Evolutionary conservation across 176 grass and related monocot genomes (phyloP), one percentile per base, ranked within the genome.

Genomic region (Eragrostis nindensis): DNA sequence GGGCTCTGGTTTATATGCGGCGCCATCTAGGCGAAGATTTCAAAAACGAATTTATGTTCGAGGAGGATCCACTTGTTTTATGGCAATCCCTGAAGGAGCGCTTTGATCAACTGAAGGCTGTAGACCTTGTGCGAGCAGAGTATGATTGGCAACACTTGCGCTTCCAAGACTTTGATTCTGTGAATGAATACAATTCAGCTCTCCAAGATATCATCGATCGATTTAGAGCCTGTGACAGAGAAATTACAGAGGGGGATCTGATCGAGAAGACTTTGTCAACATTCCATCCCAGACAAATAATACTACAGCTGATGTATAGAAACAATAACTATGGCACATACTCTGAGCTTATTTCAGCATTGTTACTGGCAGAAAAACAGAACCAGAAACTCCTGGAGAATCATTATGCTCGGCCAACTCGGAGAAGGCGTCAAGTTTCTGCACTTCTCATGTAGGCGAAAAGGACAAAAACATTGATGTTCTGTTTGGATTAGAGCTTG

Each of bases 201-300:
- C 25, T 84, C 3, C 48, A 55, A 32, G 25, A 5, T 0, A 22
- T 22, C 32, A 7, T 53, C 62, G 56, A 12, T 57, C 32, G 3
- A 18, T 66, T 41, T 41, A 66, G 38, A 66, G 17, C 63, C 63
- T 39, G 63, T 66, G 63, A 66, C 25, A 1, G 5, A 54, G 62
- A 79, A 24, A 67, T 79, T 8, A 67, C 30, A 16, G 30, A 78
- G 5, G 11, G 17, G 8, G 76, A 79, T 12, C 14, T 79, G 2
- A 79, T 25, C 41, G 77, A 79, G 46, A 79, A 79, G 21, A 79
- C 77, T 19, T 42, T 53, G 22, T 68, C 47, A 17, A 54, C 32
- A 4, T 54, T 68, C 32, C 46, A 38, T 11, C 77, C 77, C 1
- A 66, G 32, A 39, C 50, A 55, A 3, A 3, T 40, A 68, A 21